Base-by-base conservation (phyloP, 306 rosid genomes). In the Cicer bijugum region DNA sequence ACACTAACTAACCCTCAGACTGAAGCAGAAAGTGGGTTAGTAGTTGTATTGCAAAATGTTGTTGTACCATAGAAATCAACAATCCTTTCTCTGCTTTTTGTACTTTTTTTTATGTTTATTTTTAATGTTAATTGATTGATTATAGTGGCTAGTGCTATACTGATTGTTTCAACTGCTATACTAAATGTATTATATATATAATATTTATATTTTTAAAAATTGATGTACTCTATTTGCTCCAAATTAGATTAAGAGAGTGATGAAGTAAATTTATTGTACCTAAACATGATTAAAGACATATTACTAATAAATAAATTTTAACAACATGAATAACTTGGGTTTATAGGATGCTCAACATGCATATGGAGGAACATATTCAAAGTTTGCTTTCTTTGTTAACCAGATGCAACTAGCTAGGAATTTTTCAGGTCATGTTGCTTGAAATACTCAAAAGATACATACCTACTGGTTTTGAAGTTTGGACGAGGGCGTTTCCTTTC, bases 31-130 rank as follows among this genome's bases (percentile, higher is more conserved):
- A 58, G 64, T 58, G 42, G 64, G 64, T 58, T 28, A 57, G 63
- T 23, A 10, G 63, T 58, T 51, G 64, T 58, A 58, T 58, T 58
- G 64, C 40, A 58, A 58, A 58, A 12, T 58, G 40, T 23, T 57
- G 15, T 57, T 57, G 16, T 57, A 28, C 35, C 35, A 28, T 28
- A 28, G 0, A 58, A 11, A 58, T 23, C 12, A 58, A 58, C 12
- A 28, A 15, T 57, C 15, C 14, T 58, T 58, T 58, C 8, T 58
- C 33, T 58, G 64, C 64, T 12, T 58, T 57, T 58, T 23, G 40
- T 57, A 58, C 35, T 4, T 4, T 28, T 28, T 28, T 3, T 56
- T 17, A 20, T 56, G 19, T 55, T 17, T 17, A 6, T 19, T 55
- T 55, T 7, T 4, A 4, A 9, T 55, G 12, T 55, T 48, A 12